phyloP scores from a whole-genome alignment of 2,329 filamentous ascomycete species.

The Talaromyces funiculosus region DNA sequence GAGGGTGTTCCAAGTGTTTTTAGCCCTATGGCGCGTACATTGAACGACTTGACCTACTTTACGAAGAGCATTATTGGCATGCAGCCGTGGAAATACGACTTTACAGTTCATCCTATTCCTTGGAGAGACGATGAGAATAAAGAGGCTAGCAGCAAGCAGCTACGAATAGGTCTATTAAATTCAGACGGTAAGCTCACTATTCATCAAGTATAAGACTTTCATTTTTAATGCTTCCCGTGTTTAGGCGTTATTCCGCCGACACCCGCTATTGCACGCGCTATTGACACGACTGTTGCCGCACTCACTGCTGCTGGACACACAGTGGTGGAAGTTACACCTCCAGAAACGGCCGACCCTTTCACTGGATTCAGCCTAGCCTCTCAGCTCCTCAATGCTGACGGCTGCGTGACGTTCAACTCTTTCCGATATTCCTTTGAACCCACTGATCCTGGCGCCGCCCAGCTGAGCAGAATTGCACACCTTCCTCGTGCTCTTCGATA shows the following conservation, averaged over 20 bases:
- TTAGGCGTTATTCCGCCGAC: constrained; percentile 74
- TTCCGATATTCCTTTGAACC: constrained; percentile 72
- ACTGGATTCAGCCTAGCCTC: constrained; percentile 71
- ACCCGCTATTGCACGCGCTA: constrained; percentile 72
- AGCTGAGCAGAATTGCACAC: constrained; percentile 68
- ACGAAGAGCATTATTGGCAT: constrained; percentile 70
- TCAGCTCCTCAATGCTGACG: constrained; percentile 77
- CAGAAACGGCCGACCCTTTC: constrained; percentile 68
- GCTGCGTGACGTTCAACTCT: constrained; percentile 70
- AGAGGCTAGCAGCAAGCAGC: constrained; percentile 56
- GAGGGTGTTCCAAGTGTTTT: constrained; percentile 86
- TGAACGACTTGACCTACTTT: constrained; percentile 80
- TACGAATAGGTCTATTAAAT: constrained; percentile 70
- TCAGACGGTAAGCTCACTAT: constrained; percentile 53
- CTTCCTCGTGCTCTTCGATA: constrained; percentile 71
- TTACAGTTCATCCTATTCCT: constrained; percentile 74
- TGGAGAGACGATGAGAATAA: constrained; percentile 63
- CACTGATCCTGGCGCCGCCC: constrained; percentile 69
- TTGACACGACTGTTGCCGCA: constrained; percentile 65
- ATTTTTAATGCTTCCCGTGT: neutral
- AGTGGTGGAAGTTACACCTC: constrained; percentile 60
- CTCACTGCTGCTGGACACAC: constrained; percentile 69
- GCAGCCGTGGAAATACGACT: constrained; percentile 85
- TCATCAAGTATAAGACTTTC: neutral
- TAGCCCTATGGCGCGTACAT: constrained; percentile 83